Conservation (phyloP, 2,329 filamentous ascomycete genomes). For the Fusarium marasasianum region DNA sequence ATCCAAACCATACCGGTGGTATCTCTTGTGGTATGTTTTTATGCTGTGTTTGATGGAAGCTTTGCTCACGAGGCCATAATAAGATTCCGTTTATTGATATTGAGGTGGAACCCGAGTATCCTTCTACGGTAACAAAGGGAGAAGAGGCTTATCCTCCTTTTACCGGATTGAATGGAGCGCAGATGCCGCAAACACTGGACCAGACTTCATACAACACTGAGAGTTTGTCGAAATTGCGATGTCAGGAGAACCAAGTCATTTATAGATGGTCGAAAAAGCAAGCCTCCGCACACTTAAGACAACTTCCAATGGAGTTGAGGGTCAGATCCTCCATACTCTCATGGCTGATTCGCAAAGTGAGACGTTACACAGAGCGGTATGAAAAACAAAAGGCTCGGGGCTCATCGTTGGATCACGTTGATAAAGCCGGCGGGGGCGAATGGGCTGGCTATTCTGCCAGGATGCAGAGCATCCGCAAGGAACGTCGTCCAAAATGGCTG, state of each 20-base stretch:
- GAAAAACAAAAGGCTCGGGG: too few species aligned
- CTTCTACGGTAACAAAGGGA: fast-evolving
- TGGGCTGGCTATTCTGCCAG: fast-evolving
- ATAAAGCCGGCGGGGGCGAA: fast-evolving
- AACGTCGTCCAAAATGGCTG: not conserved
- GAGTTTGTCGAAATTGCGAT: fast-evolving
- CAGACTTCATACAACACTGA: not conserved
- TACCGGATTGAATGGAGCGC: fast-evolving
- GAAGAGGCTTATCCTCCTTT: fast-evolving
- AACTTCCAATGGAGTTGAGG: fast-evolving
- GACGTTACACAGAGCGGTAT: too few species aligned
- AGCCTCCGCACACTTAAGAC: fast-evolving
- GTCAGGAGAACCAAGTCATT: not conserved
- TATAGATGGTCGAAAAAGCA: not conserved
- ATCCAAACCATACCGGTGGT: too few species aligned
- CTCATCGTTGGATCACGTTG: too few species aligned
- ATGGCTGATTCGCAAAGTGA: fast-evolving
- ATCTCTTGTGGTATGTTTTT: too few species aligned
- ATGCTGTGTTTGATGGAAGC: too few species aligned
- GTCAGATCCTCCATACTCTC: not conserved
- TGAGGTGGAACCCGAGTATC: fast-evolving
- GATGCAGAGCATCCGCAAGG: not conserved
- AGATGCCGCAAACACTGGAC: not conserved
- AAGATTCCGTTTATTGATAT: not conserved
- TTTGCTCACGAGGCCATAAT: too few species aligned